phyloP scores from a whole-genome alignment of 768 basidiomycete species.

The Crepidotus variabilis region DNA sequence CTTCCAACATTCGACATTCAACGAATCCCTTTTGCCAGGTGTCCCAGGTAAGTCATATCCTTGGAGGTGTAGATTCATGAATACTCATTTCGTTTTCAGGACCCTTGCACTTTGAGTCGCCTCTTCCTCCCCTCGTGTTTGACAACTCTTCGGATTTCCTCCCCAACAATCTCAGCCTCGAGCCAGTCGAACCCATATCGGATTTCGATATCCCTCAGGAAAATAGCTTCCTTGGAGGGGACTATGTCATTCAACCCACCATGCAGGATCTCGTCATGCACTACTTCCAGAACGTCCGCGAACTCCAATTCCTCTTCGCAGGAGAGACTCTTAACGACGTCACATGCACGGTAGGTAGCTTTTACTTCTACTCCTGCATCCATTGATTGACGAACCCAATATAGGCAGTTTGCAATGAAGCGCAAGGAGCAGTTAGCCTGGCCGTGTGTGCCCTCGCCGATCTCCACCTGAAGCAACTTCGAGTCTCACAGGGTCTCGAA shows the following conservation, averaged over 20 bases:
- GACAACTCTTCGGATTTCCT: neutral
- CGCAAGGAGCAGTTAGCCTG: slow-evolving; percentile 66
- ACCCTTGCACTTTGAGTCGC: neutral
- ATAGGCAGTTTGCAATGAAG: slow-evolving; percentile 55
- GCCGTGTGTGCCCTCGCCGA: slow-evolving; percentile 75
- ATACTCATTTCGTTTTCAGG: neutral
- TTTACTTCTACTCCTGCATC: neutral
- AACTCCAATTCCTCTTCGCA: slow-evolving; percentile 63
- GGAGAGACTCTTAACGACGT: slow-evolving; percentile 59
- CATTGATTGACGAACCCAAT: slow-evolving; percentile 19
- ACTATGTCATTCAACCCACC: slow-evolving; percentile 31
- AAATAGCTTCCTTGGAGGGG: neutral
- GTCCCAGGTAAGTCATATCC: neutral
- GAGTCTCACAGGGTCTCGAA: slow-evolving; percentile 60
- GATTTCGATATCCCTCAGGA: slow-evolving; percentile 11
- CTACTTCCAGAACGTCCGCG: slow-evolving; percentile 72
- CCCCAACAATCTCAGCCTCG: slow-evolving; percentile 3
- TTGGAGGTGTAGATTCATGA: neutral
- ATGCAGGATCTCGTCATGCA: slow-evolving; percentile 62
- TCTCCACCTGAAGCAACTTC: slow-evolving; percentile 62
- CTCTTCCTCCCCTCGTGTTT: neutral
- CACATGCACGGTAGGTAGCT: slow-evolving; percentile 52
- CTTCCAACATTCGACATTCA: neutral
- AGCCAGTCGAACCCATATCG: neutral
- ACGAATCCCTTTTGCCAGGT: neutral